These are phyloP conservation scores for Ogataea minuta DNA, from an alignment of 805 yeast genomes.

Conservation along the genomic window DNA sequence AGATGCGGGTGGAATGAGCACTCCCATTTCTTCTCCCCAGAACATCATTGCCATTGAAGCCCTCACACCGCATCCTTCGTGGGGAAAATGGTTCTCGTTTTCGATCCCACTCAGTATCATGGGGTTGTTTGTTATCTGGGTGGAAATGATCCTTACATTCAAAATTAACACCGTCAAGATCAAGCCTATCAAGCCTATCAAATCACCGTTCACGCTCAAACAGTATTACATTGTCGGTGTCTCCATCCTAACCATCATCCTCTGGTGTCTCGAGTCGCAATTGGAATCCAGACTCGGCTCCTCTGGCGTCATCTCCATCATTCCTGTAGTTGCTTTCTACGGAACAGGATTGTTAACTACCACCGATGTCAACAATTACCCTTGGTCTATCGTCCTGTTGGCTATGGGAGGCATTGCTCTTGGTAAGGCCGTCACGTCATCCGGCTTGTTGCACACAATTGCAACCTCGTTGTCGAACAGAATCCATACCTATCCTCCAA, in stretches of 20 bases:
- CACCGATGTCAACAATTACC: conserved; percentile 49
- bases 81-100: conserved; percentile 58
- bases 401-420: conserved; percentile 58
- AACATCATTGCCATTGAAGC: conserved; percentile 54
- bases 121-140: conserved; percentile 41
- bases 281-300: conserved; percentile 45
- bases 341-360: conserved; percentile 49
- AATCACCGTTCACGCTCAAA: conserved; percentile 42
- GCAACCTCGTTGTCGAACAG: conserved; percentile 43
- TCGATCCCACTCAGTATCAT: conserved; percentile 47
- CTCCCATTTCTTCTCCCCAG: conserved; percentile 56
- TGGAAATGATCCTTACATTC: conserved; percentile 54
- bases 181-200: conserved; percentile 45
- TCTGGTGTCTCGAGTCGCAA: conserved; percentile 49
- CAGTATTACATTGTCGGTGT: conserved; percentile 44
- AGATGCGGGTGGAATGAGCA: conserved; percentile 54
- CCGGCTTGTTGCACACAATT: conserved; percentile 46
- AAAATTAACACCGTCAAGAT: conserved; percentile 48
- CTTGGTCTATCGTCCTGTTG: conserved; percentile 53
- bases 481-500: conserved; percentile 42
- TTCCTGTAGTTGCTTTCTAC: conserved; percentile 48
- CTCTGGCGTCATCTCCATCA: conserved; percentile 46
- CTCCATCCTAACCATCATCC: conserved; percentile 42
- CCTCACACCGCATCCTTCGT: conserved; percentile 49
- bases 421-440: conserved; percentile 49